Conservation (phyloP, 2,329 filamentous ascomycete genomes). For the Aspergillus sojae region DNA sequence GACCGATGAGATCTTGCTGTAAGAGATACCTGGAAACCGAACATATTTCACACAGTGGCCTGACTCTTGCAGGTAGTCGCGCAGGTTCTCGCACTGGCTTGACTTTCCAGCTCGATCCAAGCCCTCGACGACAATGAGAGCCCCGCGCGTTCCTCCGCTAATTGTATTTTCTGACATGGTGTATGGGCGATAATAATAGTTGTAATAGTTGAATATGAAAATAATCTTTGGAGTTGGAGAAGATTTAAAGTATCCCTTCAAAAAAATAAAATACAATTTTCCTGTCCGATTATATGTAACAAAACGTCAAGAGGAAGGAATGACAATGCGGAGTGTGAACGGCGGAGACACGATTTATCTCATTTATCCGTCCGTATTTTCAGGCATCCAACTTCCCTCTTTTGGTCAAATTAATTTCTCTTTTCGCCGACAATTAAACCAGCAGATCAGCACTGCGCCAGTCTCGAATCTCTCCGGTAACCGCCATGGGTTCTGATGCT, state of each 20-base stretch:
- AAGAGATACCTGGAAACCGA: constrained; percentile 64
- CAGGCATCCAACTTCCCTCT: constrained; percentile 4
- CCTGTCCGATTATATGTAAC: no score
- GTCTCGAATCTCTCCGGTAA: constrained; percentile 10
- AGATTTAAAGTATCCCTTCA: no score
- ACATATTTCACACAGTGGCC: constrained; percentile 60
- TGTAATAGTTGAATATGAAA: no score
- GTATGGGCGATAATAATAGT: neutral
- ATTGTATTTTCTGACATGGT: constrained; percentile 18
- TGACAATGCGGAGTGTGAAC: constrained; percentile 1
- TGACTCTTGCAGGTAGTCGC: constrained; percentile 52
- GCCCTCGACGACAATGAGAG: constrained; percentile 83
- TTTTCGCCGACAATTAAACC: constrained; percentile 16
- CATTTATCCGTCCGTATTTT: neutral
- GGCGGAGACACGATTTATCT: neutral
- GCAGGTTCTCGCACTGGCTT: constrained; percentile 77
- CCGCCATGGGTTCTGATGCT: constrained; percentile 33
- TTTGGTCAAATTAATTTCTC: constrained; percentile 15
- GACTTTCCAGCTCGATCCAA: constrained; percentile 91
- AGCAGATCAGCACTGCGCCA: neutral
- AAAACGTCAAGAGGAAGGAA: no score
- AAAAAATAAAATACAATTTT: no score
- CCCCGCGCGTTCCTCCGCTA: constrained; percentile 56
- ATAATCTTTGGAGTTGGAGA: no score
- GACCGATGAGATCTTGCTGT: neutral